Evolutionary conservation across 768 basidiomycete species (phyloP), one percentile per base, ranked within the genome.

Genomic region (button mushroom (Agaricus bisporus)): DNA sequence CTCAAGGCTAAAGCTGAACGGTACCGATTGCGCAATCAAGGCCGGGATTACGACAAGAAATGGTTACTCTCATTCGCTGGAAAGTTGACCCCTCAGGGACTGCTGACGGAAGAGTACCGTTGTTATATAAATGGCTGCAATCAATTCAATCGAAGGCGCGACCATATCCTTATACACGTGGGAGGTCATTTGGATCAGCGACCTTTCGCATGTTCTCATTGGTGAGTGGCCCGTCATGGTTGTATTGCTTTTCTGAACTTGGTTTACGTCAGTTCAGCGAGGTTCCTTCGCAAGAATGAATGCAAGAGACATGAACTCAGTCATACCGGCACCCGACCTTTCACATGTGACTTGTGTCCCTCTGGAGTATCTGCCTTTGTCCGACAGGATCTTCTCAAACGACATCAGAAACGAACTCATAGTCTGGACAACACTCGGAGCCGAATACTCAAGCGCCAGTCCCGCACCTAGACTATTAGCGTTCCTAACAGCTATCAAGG

Each of bases 281-380:
- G 80, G 11, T 88, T 88, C 69, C 63, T 86, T 55, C 81, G 86
- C 55, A 87, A 83, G 65, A 87, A 88, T 60, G 86, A 88, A 63
- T 86, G 83, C 70, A 87, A 86, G 63, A 79, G 86, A 25, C 86
- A 88, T 56, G 84, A 86, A 64, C 73, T 80, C 12, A 81, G 79
- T 55, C 86, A 88, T 60, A 77, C 71, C 10, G 81, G 80, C 12
- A 58, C 66, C 38, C 77, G 82, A 55, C 85, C 85, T 6, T 86
- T 78, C 57, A 68, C 70, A 18, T 88, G 86, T 55, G 60, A 73
- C 47, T 66, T 81, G 37, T 88, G 86, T 51, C 69, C 73, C 6
- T 60, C 58, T 28, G 68, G 69, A 2, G 72, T 72, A 39, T 73
- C 76, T 51, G 74, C 76, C 29, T 88, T 86, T 54, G 80, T 80